Percentiles rank a stretch among this genome's conserved stretches.
phyloP scores from a whole-genome alignment of 495 filamentous ascomycete genomes.

The Penicillium alfredii region DNA sequence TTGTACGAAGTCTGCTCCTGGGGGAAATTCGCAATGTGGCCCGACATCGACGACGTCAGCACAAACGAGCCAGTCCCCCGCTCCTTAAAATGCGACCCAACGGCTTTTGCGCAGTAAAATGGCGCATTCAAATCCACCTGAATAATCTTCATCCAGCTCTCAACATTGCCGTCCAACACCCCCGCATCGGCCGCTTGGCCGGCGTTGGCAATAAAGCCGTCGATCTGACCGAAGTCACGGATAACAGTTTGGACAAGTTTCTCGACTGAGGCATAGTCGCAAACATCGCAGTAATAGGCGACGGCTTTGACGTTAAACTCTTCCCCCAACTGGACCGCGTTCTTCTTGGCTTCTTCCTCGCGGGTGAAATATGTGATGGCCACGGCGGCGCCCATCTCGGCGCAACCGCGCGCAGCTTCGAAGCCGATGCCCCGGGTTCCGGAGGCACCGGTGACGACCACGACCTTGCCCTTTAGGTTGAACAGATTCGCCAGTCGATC shows the following conservation, averaged over 20 bases:
- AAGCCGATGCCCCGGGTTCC: constrained; percentile 55
- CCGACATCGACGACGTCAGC: constrained; percentile 54
- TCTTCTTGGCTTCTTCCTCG: constrained; percentile 43
- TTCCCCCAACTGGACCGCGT: constrained; percentile 41
- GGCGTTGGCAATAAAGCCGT: constrained; percentile 55
- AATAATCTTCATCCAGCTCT: constrained; percentile 55
- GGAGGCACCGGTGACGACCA: constrained; percentile 59
- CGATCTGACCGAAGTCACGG: constrained; percentile 49
- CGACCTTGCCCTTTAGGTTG: constrained; percentile 57
- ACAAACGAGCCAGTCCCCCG: constrained; percentile 47
- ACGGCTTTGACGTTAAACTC: constrained; percentile 52
- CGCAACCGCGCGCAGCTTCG: constrained; percentile 55
- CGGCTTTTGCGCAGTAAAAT: constrained; percentile 54
- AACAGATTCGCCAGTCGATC: constrained; percentile 35
- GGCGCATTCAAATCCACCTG: constrained; percentile 49
- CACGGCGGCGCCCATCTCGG: constrained; percentile 56
- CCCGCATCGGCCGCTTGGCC: constrained; percentile 49
- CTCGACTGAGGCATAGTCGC: constrained; percentile 34
- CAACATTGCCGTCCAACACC: constrained; percentile 49
- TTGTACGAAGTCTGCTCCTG: constrained; percentile 68
- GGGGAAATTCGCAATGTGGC: constrained; percentile 61
- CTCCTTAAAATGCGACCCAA: constrained; percentile 49
- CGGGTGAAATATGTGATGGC: constrained; percentile 54
- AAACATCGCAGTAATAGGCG: constrained; percentile 46
- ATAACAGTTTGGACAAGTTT: constrained; percentile 39